Base-by-base conservation (phyloP, 108 stramenopile species). In the Conticribra guillardii region DNA sequence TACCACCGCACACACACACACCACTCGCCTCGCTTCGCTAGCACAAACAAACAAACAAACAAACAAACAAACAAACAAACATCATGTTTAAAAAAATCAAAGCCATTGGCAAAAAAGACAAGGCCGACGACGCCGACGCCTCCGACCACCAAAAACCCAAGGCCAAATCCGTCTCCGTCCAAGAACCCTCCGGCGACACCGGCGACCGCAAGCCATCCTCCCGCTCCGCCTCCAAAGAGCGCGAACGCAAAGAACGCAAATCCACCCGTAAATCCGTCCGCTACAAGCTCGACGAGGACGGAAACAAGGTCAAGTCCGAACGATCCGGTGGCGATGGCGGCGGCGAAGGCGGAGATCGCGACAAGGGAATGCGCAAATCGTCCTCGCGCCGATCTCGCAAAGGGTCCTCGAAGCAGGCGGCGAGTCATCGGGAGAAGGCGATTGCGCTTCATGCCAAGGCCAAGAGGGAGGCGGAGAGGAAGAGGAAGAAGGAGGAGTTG, bases 391-490 rank as follows among this genome's bases (percentile, higher is more conserved):
- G 50, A 15, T 51, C 50, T 4, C 5, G 50, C 4, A 51, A 51
- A 18, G 4, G 33, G 19, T 22, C 21, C 22, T 44, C 37, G 37
- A 48, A 63, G 29, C 16, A 29, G 18, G 33, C 19, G 23, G 34
- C 18, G 45, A 66, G 55, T 4, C 63, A 74, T 52, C 46, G 64
- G 46, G 73, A 74, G 28, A 65, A 53, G 51, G 66, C 57, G 34
- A 74, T 74, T 60, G 73, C 73, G 1, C 19, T 48, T 37, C 73
- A 74, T 60, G 73, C 73, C 57, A 74, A 74, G 65, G 73, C 73
- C 49, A 74, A 60, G 73, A 58, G 73, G 64, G 73, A 74, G 64
- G 65, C 53, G 33, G 73, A 54, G 26, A 30, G 46, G 50, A 58
- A 47, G 64, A 60, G 64, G 55, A 52, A 48, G 34, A 65, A 57